Evolutionary conservation across 2,329 filamentous ascomycete species (phyloP).

Genomic region (Didymella glomerata): DNA sequence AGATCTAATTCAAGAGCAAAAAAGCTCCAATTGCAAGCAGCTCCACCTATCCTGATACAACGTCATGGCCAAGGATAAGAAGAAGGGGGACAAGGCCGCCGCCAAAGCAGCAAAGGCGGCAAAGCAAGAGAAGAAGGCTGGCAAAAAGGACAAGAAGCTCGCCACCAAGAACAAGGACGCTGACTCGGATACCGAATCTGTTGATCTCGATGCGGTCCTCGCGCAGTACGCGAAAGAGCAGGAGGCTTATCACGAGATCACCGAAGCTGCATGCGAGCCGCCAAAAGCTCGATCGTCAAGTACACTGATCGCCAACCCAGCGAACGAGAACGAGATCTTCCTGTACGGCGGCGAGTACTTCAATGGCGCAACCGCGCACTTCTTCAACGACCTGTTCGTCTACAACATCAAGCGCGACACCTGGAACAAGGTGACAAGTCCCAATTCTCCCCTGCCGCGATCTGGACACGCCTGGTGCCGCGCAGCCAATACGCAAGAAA

Average conservation of each 20-base stretch:
- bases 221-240: conserved; percentile 92
- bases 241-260: conserved; percentile 92
- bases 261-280: conserved; percentile 76
- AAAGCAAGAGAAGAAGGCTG: conserved; percentile 88
- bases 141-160: conserved; percentile 78
- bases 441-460: conserved; percentile 88
- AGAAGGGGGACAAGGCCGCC: conserved; percentile 60
- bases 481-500: conserved; percentile 81
- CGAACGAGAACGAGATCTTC: conserved; percentile 86
- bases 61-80: conserved; percentile 62
- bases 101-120: conserved; percentile 63
- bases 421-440: conserved; percentile 89
- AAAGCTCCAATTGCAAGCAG: not conserved
- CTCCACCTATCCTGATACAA: not conserved
- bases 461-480: conserved; percentile 95
- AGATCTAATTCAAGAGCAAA: not conserved
- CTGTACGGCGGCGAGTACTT: conserved; percentile 96
- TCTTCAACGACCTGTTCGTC: conserved; percentile 72
- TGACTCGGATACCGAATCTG: conserved; percentile 89
- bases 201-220: conserved; percentile 91
- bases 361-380: conserved; percentile 83
- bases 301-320: conserved; percentile 83
- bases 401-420: conserved; percentile 84
- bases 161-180: conserved; percentile 75
- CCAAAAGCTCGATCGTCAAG: conserved; percentile 82